phyloP scores from a whole-genome alignment of 1,139 yeast genomes.

The Hyphopichia burtonii region DNA sequence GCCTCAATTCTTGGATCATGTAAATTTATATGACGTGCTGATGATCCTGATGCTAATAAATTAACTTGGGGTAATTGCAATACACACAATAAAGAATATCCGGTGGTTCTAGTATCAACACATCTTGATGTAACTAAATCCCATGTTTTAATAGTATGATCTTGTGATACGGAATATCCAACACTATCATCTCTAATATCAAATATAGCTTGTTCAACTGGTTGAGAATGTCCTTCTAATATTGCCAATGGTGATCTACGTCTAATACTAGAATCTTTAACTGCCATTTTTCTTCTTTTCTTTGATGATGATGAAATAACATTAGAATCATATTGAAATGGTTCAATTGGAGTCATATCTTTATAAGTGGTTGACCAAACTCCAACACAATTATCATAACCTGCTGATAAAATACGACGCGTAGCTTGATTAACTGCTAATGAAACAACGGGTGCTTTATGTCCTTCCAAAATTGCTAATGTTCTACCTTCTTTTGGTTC shows the following conservation, averaged over 20 bases:
- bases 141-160: constrained; percentile 95
- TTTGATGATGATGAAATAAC: constrained; percentile 76
- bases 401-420: constrained; percentile 73
- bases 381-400: constrained; percentile 78
- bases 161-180: constrained; percentile 92
- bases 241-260: constrained; percentile 79
- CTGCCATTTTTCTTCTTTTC: constrained; percentile 81
- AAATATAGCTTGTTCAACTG: constrained; percentile 82
- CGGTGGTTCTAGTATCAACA: constrained; percentile 85
- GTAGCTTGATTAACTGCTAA: constrained; percentile 56
- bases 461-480: constrained; percentile 83
- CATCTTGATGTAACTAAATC: constrained; percentile 82
- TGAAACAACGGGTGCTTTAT: constrained; percentile 81
- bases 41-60: constrained; percentile 86
- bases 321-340: constrained; percentile 50
- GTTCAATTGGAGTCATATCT: constrained; percentile 76
- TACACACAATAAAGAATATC: constrained; percentile 80
- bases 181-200: constrained; percentile 73
- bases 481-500: constrained; percentile 68
- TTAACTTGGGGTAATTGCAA: constrained; percentile 64
- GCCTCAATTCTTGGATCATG: constrained; percentile 76
- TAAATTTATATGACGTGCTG: constrained; percentile 90
- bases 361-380: constrained; percentile 86
- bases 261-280: constrained; percentile 72
- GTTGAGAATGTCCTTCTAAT: constrained; percentile 77